Evolutionary conservation across 179 eudicot genomes (phyloP).

Genomic region (Drosera spatulata): DNA sequence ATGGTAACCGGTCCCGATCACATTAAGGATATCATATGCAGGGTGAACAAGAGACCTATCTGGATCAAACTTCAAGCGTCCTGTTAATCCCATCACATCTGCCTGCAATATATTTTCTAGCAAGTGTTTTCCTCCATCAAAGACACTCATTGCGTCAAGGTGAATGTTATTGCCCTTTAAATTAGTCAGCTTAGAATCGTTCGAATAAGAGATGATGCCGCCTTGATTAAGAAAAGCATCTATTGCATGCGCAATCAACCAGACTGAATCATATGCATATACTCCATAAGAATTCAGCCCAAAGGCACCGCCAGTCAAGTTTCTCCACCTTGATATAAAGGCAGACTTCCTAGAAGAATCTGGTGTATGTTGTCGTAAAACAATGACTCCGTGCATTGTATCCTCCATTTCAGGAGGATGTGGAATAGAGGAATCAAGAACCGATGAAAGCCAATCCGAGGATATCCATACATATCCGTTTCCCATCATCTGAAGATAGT

Average conservation of each 20-base stretch:
- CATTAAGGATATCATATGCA: constrained; percentile 72
- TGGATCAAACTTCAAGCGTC: constrained; percentile 49
- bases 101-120: constrained; percentile 42
- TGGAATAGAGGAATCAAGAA: constrained; percentile 42
- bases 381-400: constrained; percentile 56
- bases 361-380: constrained; percentile 57
- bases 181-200: constrained; percentile 25
- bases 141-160: constrained; percentile 51
- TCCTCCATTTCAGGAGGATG: constrained; percentile 27
- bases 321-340: constrained; percentile 49
- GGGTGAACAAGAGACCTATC: constrained; percentile 49
- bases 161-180: constrained; percentile 28
- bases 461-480: constrained; percentile 83
- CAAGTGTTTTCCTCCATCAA: constrained; percentile 63
- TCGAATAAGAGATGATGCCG: constrained; percentile 62
- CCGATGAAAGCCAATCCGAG: constrained; percentile 76
- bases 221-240: constrained; percentile 60
- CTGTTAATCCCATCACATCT: constrained; percentile 62
- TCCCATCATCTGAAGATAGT: constrained; percentile 59
- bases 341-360: constrained; percentile 41
- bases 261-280: constrained; percentile 81
- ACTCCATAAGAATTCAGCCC: constrained; percentile 70
- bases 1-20: constrained; percentile 68
- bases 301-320: constrained; percentile 33
- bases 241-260: constrained; percentile 75